Evolutionary conservation across 352 stramenopile genomes (phyloP).

Genomic region (Phytophthora colocasiae): DNA sequence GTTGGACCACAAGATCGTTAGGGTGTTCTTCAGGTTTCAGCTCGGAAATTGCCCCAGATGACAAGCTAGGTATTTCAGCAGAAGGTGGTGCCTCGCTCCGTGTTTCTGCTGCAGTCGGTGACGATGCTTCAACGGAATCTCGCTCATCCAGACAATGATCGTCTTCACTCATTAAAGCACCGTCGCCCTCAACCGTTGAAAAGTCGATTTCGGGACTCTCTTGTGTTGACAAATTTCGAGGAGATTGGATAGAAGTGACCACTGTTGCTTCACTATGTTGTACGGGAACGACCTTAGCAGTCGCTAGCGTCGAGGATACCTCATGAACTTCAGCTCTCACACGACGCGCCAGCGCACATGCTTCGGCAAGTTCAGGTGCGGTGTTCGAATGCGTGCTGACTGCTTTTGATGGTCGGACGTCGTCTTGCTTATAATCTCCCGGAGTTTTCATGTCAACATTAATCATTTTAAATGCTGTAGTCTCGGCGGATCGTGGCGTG

Average conservation of each 20-base stretch:
- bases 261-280: neutral
- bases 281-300: neutral
- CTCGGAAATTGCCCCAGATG: neutral
- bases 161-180: conserved; percentile 5
- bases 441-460: neutral
- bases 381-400: neutral
- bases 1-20: neutral
- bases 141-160: conserved; percentile 7
- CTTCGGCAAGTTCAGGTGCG: conserved; percentile 19
- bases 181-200: conserved; percentile 11
- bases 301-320: neutral
- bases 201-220: conserved; percentile 24
- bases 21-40: neutral
- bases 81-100: neutral
- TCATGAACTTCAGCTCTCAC: conserved; percentile 18
- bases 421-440: conserved; percentile 4
- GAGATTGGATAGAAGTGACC: neutral
- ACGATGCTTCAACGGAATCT: neutral
- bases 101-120: neutral
- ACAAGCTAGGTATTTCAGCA: neutral
- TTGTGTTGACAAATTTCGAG: neutral
- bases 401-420: neutral
- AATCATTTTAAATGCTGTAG: conserved; percentile 1
- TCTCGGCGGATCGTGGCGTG: conserved; percentile 6
- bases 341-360: conserved; percentile 23